Base-by-base conservation (phyloP, 176 grass and related monocot genomes). In the Tillandsia leiboldiana region DNA sequence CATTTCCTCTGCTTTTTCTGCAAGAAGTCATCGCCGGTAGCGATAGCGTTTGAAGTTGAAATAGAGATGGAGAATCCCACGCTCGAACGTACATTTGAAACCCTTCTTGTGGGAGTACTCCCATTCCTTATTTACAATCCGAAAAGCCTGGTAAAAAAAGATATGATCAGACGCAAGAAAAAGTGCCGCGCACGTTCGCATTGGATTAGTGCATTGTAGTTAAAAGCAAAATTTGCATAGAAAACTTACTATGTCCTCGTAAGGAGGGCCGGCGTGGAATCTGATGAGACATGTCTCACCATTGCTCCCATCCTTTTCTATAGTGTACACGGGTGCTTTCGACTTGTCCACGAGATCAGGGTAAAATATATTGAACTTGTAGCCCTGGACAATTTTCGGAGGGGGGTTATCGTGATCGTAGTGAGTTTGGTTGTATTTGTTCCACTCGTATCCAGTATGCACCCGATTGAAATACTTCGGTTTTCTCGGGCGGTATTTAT, bases 91-190 rank as follows among this genome's bases (percentile, higher is more conserved):
- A 66, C 84, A 93, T 72, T 99, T 99, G 79, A 93, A 99, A 29
- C 94, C 94, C 51, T 99, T 99, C 87, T 99, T 99, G 70, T 99
- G 94, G 51, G 94, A 99, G 79, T 99, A 99, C 47, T 99, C 94
- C 93, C 93, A 92, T 70, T 97, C 93, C 76, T 97, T 97, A 70
- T 97, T 97, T 11, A 97, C 93, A 65, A 97, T 92, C 24, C 89
- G 83, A 51, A 97, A 97, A 33, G 84, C 70, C 93, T 97, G 77
- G 11, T 14, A 48, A 68, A 9, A 7, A 66, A 51, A 8, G 67
- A 66, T 27, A 50, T 42, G 33, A 42, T 42, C 7, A 8, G 42
- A 67, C 61, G 66, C 70, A 47, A 50, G n/a, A 49, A 53, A 68
- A 10, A 1, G 51, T 3, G 63, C 52, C 2, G 23, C 51, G 42